These are phyloP conservation scores for Candida taoyuanica DNA, from an alignment of 805 yeast genomes.

Conservation along the genomic window DNA sequence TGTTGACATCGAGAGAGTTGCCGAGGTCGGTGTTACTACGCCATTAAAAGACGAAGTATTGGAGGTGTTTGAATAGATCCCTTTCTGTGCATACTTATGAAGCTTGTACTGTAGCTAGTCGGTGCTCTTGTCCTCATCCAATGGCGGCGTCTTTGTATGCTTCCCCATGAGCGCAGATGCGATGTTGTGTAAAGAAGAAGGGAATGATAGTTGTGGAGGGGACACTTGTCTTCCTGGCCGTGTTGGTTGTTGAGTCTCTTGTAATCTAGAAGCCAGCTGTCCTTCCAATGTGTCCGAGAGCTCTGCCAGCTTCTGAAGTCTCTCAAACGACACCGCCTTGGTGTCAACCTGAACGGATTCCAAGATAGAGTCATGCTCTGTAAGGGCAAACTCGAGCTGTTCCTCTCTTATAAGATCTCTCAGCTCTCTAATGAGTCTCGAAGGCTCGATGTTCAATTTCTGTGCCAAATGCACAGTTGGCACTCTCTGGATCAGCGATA, in stretches of 20 bases:
- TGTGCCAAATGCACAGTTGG: conserved; percentile 16
- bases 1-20: conserved; percentile 69
- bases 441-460: conserved; percentile 16
- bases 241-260: not conserved
- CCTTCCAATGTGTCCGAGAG: conserved; percentile 19
- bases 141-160: conserved; percentile 1
- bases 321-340: conserved; percentile 11
- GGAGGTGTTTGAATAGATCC: no score
- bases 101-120: no score
- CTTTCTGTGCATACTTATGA: no score
- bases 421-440: conserved; percentile 16
- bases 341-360: conserved; percentile 14
- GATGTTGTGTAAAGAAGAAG: no score
- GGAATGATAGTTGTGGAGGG: no score
- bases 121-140: not conserved
- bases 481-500: conserved; percentile 28
- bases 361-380: conserved; percentile 13
- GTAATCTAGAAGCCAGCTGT: not conserved
- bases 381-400: conserved; percentile 12
- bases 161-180: not conserved
- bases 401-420: conserved; percentile 14
- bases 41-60: conserved; percentile 39
- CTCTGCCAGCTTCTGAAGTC: conserved; percentile 19
- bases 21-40: conserved; percentile 55
- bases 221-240: not conserved